Evolutionary conservation across 2,329 filamentous ascomycete species (phyloP).

Genomic region (Xylaria polymorpha): DNA sequence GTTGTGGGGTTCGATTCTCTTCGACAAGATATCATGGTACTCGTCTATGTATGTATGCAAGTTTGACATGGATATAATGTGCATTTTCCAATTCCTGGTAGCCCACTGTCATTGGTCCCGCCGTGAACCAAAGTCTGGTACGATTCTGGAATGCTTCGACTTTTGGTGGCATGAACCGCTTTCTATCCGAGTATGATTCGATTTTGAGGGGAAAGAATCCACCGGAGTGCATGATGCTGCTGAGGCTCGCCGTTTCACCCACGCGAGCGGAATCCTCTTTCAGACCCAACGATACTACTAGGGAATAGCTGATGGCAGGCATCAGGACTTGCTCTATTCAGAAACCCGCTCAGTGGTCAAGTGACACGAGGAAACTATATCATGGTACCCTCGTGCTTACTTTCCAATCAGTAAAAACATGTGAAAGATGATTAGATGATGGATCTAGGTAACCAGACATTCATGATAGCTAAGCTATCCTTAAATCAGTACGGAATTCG

Average conservation of each 20-base stretch:
- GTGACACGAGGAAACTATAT: neutral
- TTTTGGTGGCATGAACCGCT: constrained; percentile 7
- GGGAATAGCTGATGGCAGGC: neutral
- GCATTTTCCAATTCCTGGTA: neutral
- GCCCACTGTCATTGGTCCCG: constrained; percentile 23
- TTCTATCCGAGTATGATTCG: neutral
- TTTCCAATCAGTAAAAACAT: neutral
- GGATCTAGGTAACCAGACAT: neutral
- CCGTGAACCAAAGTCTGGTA: constrained; percentile 12
- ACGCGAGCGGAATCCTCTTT: constrained; percentile 13
- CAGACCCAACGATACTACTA: constrained; percentile 5
- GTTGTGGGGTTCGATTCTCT: constrained; percentile 1
- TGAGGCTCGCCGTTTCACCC: constrained; percentile 12
- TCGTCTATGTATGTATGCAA: constrained; percentile 13
- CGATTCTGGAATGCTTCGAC: constrained; percentile 10
- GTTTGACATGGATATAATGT: constrained; percentile 5
- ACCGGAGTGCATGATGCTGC: constrained; percentile 6
- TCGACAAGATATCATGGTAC: constrained; percentile 1
- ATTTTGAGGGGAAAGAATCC: neutral
- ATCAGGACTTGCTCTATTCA: constrained; percentile 12
- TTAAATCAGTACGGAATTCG: neutral
- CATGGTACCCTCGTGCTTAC: neutral
- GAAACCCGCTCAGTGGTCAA: constrained; percentile 3
- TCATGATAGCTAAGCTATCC: neutral
- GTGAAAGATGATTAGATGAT: neutral